Percentiles rank a stretch among this genome's conserved stretches.
These are phyloP conservation scores for Paxillus ammoniavirescens DNA, from an alignment of 768 basidiomycete species.

Conservation along the genomic window DNA sequence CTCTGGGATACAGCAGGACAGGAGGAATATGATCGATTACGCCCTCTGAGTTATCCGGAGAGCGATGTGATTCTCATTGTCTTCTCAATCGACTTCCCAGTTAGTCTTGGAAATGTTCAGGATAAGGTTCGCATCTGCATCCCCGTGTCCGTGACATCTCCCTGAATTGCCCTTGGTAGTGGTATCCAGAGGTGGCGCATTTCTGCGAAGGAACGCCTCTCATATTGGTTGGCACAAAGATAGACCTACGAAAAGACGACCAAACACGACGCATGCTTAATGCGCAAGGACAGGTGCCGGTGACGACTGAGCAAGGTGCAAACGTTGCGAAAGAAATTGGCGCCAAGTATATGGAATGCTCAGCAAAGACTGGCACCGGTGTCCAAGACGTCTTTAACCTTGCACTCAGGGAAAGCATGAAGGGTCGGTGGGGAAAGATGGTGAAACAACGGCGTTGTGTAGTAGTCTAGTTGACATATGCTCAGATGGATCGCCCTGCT, in stretches of 20 bases:
- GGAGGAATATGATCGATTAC: conserved; percentile 91
- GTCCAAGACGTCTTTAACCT: conserved; percentile 91
- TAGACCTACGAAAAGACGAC: conserved; percentile 83
- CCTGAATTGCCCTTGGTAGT: conserved; percentile 44
- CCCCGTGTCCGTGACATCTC: not conserved
- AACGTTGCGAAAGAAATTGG: conserved; percentile 92
- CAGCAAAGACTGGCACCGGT: conserved; percentile 86
- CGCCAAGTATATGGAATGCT: conserved; percentile 91
- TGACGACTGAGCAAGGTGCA: conserved; percentile 79
- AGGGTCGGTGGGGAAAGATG: conserved; percentile 71
- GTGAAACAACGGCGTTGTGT: conserved; percentile 73
- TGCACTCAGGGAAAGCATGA: conserved; percentile 88
- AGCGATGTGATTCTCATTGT: conserved; percentile 92
- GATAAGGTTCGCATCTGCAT: conserved; percentile 61
- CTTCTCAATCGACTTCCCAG: conserved; percentile 91
- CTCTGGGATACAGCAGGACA: conserved; percentile 98
- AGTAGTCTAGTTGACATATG: conserved; percentile 35
- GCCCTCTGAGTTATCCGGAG: conserved; percentile 85
- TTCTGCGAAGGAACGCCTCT: conserved; percentile 89
- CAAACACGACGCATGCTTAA: conserved; percentile 84
- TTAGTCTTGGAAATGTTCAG: conserved; percentile 85
- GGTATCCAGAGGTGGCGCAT: conserved; percentile 91
- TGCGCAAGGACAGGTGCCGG: conserved; percentile 83
- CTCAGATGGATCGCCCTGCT: conserved; percentile 9
- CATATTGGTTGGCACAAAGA: conserved; percentile 93